Evolutionary conservation across 2,329 filamentous ascomycete genomes (phyloP).

Genomic region (Chaetomium sp.): DNA sequence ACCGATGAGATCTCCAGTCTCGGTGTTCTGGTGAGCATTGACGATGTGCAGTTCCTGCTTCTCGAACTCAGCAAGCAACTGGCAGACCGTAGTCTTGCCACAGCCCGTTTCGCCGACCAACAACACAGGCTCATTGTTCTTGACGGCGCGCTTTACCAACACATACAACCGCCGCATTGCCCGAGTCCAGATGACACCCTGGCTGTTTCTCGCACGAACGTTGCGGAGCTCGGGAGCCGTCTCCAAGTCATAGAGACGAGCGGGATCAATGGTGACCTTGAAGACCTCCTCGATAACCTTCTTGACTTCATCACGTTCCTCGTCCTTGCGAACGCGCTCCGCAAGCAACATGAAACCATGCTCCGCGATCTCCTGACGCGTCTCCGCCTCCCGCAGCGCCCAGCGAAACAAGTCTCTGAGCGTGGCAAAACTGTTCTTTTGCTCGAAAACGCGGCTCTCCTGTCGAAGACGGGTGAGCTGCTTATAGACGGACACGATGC

Average conservation of each 20-base stretch:
- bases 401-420: constrained; percentile 94
- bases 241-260: constrained; percentile 68
- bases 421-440: constrained; percentile 96
- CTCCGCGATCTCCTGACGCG: constrained; percentile 81
- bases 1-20: constrained; percentile 95
- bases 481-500: constrained; percentile 92
- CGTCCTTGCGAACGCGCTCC: constrained; percentile 88
- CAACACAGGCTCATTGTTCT: constrained; percentile 90
- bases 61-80: constrained; percentile 82
- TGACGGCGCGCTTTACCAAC: constrained; percentile 81
- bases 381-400: constrained; percentile 83
- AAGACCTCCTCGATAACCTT: constrained; percentile 87
- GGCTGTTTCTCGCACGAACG: constrained; percentile 52
- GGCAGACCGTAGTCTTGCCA: constrained; percentile 95
- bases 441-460: constrained; percentile 88
- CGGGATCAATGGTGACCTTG: constrained; percentile 78
- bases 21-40: constrained; percentile 97
- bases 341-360: constrained; percentile 97
- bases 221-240: constrained; percentile 58
- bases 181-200: constrained; percentile 86
- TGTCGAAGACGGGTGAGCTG: constrained; percentile 89
- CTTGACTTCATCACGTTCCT: constrained; percentile 84
- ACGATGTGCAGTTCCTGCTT: constrained; percentile 79
- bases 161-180: constrained; percentile 92
- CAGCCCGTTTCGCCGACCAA: constrained; percentile 96